phyloP scores from a whole-genome alignment of 768 basidiomycete species.

The Russula sp. region DNA sequence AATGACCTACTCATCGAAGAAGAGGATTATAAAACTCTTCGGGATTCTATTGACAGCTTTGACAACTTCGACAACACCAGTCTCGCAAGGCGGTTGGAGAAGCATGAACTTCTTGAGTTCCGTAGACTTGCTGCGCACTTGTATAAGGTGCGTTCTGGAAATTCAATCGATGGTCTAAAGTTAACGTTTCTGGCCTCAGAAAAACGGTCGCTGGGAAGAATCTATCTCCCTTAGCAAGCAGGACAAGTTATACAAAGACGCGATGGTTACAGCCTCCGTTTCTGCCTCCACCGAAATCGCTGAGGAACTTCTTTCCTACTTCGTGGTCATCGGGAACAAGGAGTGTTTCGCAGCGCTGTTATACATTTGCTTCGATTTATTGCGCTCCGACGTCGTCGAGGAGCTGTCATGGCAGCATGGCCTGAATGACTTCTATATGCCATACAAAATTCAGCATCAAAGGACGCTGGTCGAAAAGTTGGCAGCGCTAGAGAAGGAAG shows the following conservation, averaged over 20 bases:
- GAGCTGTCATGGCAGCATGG: slow-evolving; percentile 96
- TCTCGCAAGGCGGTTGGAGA: slow-evolving; percentile 82
- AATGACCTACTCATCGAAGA: slow-evolving; percentile 98
- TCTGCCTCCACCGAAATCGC: slow-evolving; percentile 85
- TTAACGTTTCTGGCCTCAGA: slow-evolving; percentile 46
- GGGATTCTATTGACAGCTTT: slow-evolving; percentile 97
- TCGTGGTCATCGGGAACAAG: slow-evolving; percentile 97
- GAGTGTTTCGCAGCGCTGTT: slow-evolving; percentile 93
- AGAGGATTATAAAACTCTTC: slow-evolving; percentile 96
- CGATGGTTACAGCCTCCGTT: slow-evolving; percentile 87
- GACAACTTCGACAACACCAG: slow-evolving; percentile 95
- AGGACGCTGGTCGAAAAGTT: slow-evolving; percentile 76
- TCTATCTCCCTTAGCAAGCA: slow-evolving; percentile 93
- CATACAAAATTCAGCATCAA: slow-evolving; percentile 87
- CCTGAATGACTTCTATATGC: slow-evolving; percentile 97
- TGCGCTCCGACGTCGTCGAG: slow-evolving; percentile 88
- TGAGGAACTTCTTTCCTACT: slow-evolving; percentile 93
- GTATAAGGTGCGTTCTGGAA: slow-evolving; percentile 67
- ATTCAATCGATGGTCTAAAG: background rate
- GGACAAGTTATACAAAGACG: slow-evolving; percentile 96
- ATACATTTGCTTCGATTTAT: slow-evolving; percentile 92
- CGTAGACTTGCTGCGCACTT: slow-evolving; percentile 90
- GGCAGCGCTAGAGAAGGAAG: slow-evolving; percentile 79
- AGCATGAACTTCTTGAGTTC: slow-evolving; percentile 92
- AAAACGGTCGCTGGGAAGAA: slow-evolving; percentile 95